phyloP scores from a whole-genome alignment of 495 filamentous ascomycete genomes.

The Lasiosphaeriaceae sp. region DNA sequence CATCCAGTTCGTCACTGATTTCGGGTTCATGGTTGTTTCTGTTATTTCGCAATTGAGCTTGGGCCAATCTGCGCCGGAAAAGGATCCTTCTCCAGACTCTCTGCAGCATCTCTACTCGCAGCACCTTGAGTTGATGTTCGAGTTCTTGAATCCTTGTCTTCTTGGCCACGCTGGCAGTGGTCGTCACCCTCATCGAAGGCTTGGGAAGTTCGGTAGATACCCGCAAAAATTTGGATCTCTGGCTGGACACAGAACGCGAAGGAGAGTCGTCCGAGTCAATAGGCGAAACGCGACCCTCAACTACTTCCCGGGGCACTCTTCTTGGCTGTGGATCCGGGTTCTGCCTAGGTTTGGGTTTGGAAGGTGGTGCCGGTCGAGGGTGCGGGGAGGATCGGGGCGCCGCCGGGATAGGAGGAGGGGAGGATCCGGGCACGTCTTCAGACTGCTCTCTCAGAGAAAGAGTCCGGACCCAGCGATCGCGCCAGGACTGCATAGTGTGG shows the following conservation, averaged over 20 bases:
- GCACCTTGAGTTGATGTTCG: too few relatives aligned
- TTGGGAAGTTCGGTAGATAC: too few relatives aligned
- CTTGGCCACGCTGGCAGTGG: too few relatives aligned
- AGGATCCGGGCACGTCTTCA: neutral
- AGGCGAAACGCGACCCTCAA: neutral
- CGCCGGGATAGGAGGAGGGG: neutral
- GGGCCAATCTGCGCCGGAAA: too few relatives aligned
- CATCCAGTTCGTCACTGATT: neutral
- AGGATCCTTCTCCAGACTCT: neutral
- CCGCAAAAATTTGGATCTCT: too few relatives aligned
- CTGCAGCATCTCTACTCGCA: too few relatives aligned
- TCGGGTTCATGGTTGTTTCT: neutral
- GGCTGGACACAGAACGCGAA: neutral
- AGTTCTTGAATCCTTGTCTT: too few relatives aligned
- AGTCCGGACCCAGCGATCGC: conserved; percentile 25
- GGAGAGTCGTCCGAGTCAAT: neutral
- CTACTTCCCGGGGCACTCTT: neutral
- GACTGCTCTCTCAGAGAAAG: neutral
- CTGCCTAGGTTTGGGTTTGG: neutral
- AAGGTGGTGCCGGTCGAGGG: neutral
- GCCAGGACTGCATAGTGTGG: conserved; percentile 33
- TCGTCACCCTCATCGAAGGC: too few relatives aligned
- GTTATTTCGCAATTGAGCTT: too few relatives aligned
- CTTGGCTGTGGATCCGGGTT: neutral
- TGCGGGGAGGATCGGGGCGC: too few relatives aligned